Evolutionary conservation across 2,329 filamentous ascomycete genomes (phyloP).

Genomic region (Remersonia thermophila): DNA sequence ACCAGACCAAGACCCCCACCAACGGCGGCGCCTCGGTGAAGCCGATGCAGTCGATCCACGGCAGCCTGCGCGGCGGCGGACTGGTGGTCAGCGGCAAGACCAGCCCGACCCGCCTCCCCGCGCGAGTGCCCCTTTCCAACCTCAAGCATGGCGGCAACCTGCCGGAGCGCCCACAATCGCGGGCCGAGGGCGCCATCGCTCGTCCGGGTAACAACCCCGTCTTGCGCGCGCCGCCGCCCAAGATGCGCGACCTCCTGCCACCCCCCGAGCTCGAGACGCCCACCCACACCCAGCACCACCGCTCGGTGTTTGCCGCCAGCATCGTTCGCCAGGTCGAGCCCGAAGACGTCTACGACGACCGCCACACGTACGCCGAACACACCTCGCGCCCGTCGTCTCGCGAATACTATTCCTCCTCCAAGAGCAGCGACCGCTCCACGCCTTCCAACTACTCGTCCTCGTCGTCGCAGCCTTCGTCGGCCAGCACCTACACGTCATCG

Average conservation of each 20-base stretch:
- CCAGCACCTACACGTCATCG: not conserved
- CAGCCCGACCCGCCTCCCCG: constrained; percentile 58
- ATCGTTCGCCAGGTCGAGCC: constrained; percentile 51
- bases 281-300: constrained; percentile 33
- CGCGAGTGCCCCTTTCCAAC: constrained; percentile 55
- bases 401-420: constrained; percentile 32
- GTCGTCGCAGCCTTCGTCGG: constrained; percentile 24
- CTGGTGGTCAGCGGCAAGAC: constrained; percentile 25
- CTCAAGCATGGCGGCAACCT: constrained; percentile 66
- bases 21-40: constrained; percentile 23
- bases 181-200: constrained; percentile 30
- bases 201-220: constrained; percentile 43
- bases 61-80: constrained; percentile 10
- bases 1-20: constrained; percentile 43
- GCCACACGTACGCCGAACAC: constrained; percentile 15
- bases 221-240: constrained; percentile 64
- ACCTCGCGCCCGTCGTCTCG: constrained; percentile 23
- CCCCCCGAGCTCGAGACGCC: constrained; percentile 41
- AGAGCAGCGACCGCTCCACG: constrained; percentile 23
- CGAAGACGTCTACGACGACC: constrained; percentile 79
- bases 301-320: constrained; percentile 33
- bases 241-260: constrained; percentile 69
- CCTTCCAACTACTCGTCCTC: constrained; percentile 20
- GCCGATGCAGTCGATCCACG: constrained; percentile 17
- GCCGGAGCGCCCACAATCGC: constrained; percentile 48